Evolutionary conservation across 2,329 filamentous ascomycete species (phyloP), one percentile per base, ranked within the genome.

Genomic region (Fusarium penzigii): DNA sequence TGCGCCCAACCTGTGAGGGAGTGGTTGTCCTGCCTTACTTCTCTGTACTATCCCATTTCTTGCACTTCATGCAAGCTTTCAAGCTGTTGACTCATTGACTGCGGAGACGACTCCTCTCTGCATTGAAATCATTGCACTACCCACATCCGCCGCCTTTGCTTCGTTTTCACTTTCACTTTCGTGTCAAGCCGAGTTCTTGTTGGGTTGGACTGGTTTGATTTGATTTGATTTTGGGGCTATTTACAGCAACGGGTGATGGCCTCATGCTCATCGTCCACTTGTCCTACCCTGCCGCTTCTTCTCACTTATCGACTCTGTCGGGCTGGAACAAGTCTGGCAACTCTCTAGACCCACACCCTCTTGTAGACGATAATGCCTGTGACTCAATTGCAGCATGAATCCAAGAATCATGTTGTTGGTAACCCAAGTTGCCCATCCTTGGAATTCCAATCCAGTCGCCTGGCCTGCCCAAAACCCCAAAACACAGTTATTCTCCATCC

Each of bases 261-360:
- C 50, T 51, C 62, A 65, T 62, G 57, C 63, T 61, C 59, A 54
- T 51, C 55, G 36, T 29, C 29, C 17, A 41, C 32, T 47, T 36
- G 32, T 36, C 32, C 10, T 36, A 36, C 32, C 5, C 10, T 36
- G 32, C 32, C 10, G 9, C 32, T 36, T 36, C 32, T 36, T 11
- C 32, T 12, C 10, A 36, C 10, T 36, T 36, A 9, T 36, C 13
- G 32, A 25, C 20, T 25, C 20, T 25, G 20, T 25, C 20, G 7
- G 20, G 20, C 7, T 7, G 7, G 20, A 7, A 25, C 5, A 25
- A 4, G 7, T 25, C 20, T 25, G 7, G 20, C 20, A 25, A 25
- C 20, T 25, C 20, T 25, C 20, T 25, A 25, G 20, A 25, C 7
- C 20, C 20, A 25, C 20, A 7, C 20, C 20, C 20, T 25, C 20